Evolutionary conservation across 2,329 filamentous ascomycete species (phyloP), one percentile per base, ranked within the genome.

Genomic region (Fusarium nanum): DNA sequence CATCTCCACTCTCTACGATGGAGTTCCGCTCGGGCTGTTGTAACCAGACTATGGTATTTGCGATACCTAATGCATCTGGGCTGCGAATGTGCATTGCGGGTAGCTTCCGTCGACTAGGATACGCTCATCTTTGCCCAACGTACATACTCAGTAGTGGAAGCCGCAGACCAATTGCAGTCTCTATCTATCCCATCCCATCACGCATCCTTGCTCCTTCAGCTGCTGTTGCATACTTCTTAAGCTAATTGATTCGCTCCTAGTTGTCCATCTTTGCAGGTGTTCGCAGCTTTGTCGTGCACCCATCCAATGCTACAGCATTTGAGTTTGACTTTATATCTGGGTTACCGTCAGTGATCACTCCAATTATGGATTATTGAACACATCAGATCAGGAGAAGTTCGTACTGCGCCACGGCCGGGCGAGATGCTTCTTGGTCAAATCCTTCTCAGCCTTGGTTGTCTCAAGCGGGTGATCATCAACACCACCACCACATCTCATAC

Each of bases 381-480:
- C 49, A 45, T 45, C 42, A 48, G 32, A 45, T 45, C 42, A 48
- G 32, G 37, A 64, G 47, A 37, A 52, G 47, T 60, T 47, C 53
- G 48, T 57, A 42, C 60, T 62, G 61, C 67, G 73, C 71, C 69
- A 69, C 62, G 52, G 30, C 57, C 42, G 53, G 55, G 48, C 64
- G 46, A 64, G 55, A 62, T 60, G 56, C 54, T 37, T 52, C 52
- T 63, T 63, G 55, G 56, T 53, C 54, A 56, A 70, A 55, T 65
- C 57, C 60, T 63, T 53, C 62, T 70, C 62, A 63, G 57, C 71
- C 63, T 73, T 60, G 69, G 63, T 46, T 75, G 71, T 75, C 73
- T 75, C 70, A 75, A 68, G 65, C 70, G 71, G 71, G 63, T 75
- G 73, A 74, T 73, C 73, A 74, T 57, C 73, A 67, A 65, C 50